Conservation (phyloP, 2,329 filamentous ascomycete species). For the Teratosphaeriaceae sp. region DNA sequence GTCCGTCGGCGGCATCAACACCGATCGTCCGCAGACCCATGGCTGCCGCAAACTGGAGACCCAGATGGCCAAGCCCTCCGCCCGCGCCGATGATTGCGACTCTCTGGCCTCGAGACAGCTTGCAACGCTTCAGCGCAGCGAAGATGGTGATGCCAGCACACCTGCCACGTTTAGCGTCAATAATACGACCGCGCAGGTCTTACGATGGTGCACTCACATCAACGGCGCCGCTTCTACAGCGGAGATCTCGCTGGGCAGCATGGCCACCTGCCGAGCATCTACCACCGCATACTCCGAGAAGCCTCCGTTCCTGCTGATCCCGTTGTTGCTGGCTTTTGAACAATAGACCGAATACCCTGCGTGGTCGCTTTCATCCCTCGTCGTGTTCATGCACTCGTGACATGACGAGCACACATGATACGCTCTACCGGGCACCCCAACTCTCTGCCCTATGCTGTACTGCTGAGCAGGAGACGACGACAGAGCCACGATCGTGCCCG, state of each 20-base stretch:
- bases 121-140: constrained; percentile 35
- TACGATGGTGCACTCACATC: constrained; percentile 33
- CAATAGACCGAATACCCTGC: constrained; percentile 38
- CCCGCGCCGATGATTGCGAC: constrained; percentile 36
- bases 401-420: constrained; percentile 37
- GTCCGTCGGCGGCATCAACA: constrained; percentile 33
- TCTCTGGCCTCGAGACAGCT: constrained; percentile 28
- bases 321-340: constrained; percentile 26
- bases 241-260: constrained; percentile 42
- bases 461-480: constrained; percentile 18
- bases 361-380: constrained; percentile 28
- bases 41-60: constrained; percentile 41
- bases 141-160: constrained; percentile 53
- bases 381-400: constrained; percentile 33
- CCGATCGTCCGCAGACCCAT: constrained; percentile 37
- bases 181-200: too few relatives aligned
- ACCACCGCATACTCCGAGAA: constrained; percentile 40
- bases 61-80: constrained; percentile 43
- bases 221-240: constrained; percentile 50
- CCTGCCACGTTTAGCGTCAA: too few relatives aligned
- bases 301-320: constrained; percentile 31
- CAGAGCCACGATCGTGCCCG: constrained; percentile 36
- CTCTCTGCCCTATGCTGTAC: constrained; percentile 24
- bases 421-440: constrained; percentile 38
- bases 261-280: constrained; percentile 33